Base-by-base conservation (phyloP, 1,284 basidiomycete species). In the Vanrija pseudolonga region DNA sequence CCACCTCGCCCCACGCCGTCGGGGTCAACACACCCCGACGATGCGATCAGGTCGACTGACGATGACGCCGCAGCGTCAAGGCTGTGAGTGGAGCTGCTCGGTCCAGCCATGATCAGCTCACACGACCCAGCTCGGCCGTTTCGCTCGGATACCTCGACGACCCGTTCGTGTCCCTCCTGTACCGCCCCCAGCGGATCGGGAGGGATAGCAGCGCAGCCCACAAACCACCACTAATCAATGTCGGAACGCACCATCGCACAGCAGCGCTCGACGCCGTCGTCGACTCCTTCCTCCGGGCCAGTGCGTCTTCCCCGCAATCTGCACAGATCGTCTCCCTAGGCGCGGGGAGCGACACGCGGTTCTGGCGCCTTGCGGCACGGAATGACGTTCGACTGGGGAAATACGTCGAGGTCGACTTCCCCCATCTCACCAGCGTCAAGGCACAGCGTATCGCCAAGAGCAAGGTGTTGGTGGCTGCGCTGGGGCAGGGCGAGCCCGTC, bases 351-450 rank as follows among this genome's bases (percentile, higher is more conserved):
- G 93, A 98, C 76, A 90, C 90, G 14, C 79, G 94, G 44, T 97
- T 89, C 73, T 98, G 93, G 92, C 80, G 92, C 51, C 78, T 95
- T 64, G 82, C 81, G 77, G 90, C 90, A 77, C 79, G 86, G 83
- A 36, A n/a, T 0, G 17, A 26, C 15, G 1, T 18, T 1, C 15
- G n/a, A 18, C 22, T 17, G 38, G 24, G 24, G 41, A 48, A 32
- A 45, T 98, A 97, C 71, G 76, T 96, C 44, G 95, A 98, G 67
- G 73, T 98, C 22, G 95, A 98, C 76, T 95, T 98, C 66, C 79
- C 85, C 0, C 88, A 94, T 67, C 82, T 89, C 48, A 92, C 90
- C 0, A 81, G 79, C 12, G 84, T 83, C 65, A 98, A 98, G 78
- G 85, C 87, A 2, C 86, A 88, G 81, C 78, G 85, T 4, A 90